Evolutionary conservation across 331 rosid genomes (phyloP).

Genomic region (Dryas integrifolia): DNA sequence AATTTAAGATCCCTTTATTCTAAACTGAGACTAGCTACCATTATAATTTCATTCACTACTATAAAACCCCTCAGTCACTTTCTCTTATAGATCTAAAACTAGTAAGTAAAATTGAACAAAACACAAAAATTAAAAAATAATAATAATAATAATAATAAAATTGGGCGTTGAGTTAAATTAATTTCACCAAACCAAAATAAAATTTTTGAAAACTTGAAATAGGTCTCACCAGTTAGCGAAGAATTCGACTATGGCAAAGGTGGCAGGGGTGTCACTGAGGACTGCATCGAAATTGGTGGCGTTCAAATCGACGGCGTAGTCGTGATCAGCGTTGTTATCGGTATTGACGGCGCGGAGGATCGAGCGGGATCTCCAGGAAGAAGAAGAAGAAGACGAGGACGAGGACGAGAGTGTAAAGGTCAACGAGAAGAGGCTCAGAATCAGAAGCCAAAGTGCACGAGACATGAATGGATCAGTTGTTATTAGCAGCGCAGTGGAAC

Average conservation of each 20-base stretch:
- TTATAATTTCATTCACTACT: too few species aligned
- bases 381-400: conserved; percentile 24
- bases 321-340: conserved; percentile 45
- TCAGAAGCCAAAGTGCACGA: conserved; percentile 37
- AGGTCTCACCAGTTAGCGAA: conserved; percentile 80
- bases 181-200: conserved; percentile 6
- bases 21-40: not conserved
- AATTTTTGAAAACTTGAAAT: not conserved
- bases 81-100: not conserved
- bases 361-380: conserved; percentile 52
- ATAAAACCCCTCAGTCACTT: not conserved
- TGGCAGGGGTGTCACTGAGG: conserved; percentile 73
- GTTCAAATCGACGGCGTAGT: conserved; percentile 74
- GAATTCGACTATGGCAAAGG: conserved; percentile 76
- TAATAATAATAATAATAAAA: not conserved
- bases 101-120: not conserved
- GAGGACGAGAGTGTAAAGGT: conserved; percentile 34
- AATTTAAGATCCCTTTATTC: not conserved
- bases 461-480: conserved; percentile 46
- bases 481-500: not conserved
- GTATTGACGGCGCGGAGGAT: conserved; percentile 56
- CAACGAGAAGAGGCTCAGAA: conserved; percentile 42
- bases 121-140: not conserved
- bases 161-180: not conserved
- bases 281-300: conserved; percentile 67